These are phyloP conservation scores for Pelagophyceae sp. DNA, from an alignment of 352 stramenopile genomes.

Conservation along the genomic window DNA sequence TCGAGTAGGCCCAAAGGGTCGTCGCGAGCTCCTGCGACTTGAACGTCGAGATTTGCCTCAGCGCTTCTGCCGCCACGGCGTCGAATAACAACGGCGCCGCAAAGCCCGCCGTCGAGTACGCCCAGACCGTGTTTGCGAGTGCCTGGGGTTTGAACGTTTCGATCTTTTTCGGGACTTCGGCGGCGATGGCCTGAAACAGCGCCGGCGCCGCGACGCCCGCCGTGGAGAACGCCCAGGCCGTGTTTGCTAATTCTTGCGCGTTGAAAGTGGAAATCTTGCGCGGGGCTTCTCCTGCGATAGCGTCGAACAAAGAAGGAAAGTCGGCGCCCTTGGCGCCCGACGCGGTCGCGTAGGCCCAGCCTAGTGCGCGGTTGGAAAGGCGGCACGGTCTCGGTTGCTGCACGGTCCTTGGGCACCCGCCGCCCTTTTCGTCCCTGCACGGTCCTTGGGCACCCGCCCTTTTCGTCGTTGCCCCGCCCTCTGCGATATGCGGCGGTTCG, in stretches of 20 bases:
- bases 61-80: not conserved
- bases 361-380: too few species aligned
- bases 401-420: too few species aligned
- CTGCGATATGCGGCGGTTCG: too few species aligned
- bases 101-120: not conserved
- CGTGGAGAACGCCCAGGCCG: not conserved
- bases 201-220: too few species aligned
- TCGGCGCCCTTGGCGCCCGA: too few species aligned
- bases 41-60: conserved; percentile 7
- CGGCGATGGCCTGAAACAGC: too few species aligned
- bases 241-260: not conserved
- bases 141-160: not conserved
- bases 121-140: not conserved
- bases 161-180: too few species aligned
- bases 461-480: too few species aligned
- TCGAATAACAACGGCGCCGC: not conserved
- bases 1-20: conserved; percentile 46
- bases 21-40: conserved; percentile 50
- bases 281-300: not conserved
- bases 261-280: not conserved
- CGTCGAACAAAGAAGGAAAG: not conserved
- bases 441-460: too few species aligned
- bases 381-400: too few species aligned
- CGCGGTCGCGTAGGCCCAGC: too few species aligned
- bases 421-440: too few species aligned